Percentiles rank a stretch among this genome's conserved stretches.
Evolutionary conservation across 805 yeast genomes (phyloP).

Genomic region (Lachancea thermotolerans): DNA sequence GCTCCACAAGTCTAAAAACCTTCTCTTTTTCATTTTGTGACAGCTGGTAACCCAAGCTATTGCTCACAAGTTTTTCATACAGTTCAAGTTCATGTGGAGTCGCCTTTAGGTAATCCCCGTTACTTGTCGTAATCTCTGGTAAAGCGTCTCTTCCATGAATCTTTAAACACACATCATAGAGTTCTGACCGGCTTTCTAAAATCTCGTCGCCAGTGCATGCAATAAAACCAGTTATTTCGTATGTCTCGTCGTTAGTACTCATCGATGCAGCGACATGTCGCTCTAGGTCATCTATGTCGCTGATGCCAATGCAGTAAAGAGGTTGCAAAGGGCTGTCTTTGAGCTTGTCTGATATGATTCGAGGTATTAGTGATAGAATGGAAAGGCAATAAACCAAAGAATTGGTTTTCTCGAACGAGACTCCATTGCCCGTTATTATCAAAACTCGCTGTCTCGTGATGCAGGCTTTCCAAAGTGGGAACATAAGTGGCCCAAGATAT

Average conservation of each 20-base stretch:
- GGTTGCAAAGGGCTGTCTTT: slow-evolving; percentile 13
- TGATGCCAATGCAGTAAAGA: slow-evolving; percentile 19
- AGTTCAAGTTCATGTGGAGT: slow-evolving; percentile 25
- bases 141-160: slow-evolving; percentile 9
- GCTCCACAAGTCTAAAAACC: slow-evolving; percentile 15
- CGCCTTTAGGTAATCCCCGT: slow-evolving; percentile 16
- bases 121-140: slow-evolving; percentile 13
- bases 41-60: slow-evolving; percentile 14
- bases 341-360: slow-evolving; percentile 4
- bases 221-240: slow-evolving; percentile 15
- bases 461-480: slow-evolving; percentile 30
- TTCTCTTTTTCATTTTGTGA: slow-evolving; percentile 9
- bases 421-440: slow-evolving; percentile 23
- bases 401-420: slow-evolving; percentile 25
- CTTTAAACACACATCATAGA: slow-evolving; percentile 23
- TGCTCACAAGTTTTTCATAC: slow-evolving; percentile 12
- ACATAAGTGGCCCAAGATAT: slow-evolving; percentile 29
- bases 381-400: slow-evolving; percentile 25
- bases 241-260: slow-evolving; percentile 6
- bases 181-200: slow-evolving; percentile 17
- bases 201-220: slow-evolving; percentile 32
- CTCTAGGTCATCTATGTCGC: slow-evolving; percentile 16
- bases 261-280: slow-evolving; percentile 12
- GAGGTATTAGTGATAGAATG: slow-evolving; percentile 15
- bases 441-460: slow-evolving; percentile 24